Evolutionary conservation across 306 rosid species (phyloP).

Genomic region (Quercus gilva): DNA sequence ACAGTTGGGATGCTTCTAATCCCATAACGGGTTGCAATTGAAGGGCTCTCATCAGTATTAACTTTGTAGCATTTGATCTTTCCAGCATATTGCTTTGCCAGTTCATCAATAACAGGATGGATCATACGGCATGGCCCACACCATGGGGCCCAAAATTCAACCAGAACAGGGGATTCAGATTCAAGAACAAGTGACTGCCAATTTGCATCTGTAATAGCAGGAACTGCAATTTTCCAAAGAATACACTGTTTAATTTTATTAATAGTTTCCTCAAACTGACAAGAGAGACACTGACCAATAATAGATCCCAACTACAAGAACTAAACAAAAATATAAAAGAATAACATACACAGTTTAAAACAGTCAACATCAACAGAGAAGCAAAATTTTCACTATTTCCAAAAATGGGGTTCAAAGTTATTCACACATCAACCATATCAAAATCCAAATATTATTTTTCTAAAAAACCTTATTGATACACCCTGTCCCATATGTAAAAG

Average conservation of each 20-base stretch:
- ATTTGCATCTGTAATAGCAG: slow-evolving; percentile 48
- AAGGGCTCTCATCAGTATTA: slow-evolving; percentile 71
- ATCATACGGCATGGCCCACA: slow-evolving; percentile 99
- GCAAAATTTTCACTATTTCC: background rate
- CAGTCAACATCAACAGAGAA: background rate
- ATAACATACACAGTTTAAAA: background rate
- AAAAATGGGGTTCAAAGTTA: background rate
- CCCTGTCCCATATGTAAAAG: background rate
- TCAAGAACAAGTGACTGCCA: slow-evolving; percentile 77
- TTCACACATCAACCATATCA: background rate
- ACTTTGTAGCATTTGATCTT: slow-evolving; percentile 90
- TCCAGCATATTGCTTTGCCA: slow-evolving; percentile 65
- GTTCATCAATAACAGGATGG: slow-evolving; percentile 74
- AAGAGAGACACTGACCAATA: background rate
- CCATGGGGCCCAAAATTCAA: slow-evolving; percentile 99
- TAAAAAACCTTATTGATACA: background rate
- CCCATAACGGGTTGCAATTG: slow-evolving; percentile 70
- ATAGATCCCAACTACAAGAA: background rate
- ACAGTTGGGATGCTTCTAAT: slow-evolving; percentile 93
- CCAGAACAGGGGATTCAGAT: slow-evolving; percentile 59
- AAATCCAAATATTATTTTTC: background rate
- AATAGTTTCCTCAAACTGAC: slow-evolving; percentile 4
- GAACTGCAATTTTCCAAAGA: slow-evolving; percentile 48
- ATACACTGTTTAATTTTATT: background rate
- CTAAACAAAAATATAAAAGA: background rate